Percentiles rank a stretch among this genome's conserved stretches.
Conservation (phyloP, 2,329 filamentous ascomycete species). For the Fusarium sambucinum region DNA sequence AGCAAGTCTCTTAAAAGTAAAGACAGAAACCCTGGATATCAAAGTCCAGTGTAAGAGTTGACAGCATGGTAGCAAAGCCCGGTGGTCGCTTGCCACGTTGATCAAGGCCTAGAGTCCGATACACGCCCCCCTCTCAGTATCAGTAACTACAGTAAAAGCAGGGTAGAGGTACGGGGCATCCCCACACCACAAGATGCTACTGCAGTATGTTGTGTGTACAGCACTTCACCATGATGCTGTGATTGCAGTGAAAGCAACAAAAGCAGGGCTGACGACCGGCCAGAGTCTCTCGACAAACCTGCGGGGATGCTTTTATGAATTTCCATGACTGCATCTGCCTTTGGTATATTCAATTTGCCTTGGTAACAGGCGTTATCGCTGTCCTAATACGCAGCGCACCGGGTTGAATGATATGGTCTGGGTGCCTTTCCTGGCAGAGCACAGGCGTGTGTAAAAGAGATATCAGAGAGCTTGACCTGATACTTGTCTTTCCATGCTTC, state of each 20-base stretch:
- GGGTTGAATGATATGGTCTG: conserved; percentile 26
- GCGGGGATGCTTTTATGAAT: conserved; percentile 31
- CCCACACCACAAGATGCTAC: conserved; percentile 45
- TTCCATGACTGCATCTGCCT: conserved; percentile 31
- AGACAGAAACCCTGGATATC: conserved; percentile 8
- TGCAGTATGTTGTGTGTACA: conserved; percentile 37
- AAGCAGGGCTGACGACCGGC: conserved; percentile 39
- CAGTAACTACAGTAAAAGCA: conserved; percentile 36
- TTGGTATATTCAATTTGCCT: conserved; percentile 32
- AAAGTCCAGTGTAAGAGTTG: conserved; percentile 6
- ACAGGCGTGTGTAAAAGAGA: not conserved
- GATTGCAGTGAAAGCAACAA: conserved; percentile 32
- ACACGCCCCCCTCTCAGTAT: conserved; percentile 40
- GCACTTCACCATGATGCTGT: conserved; percentile 37
- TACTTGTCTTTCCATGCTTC: not conserved
- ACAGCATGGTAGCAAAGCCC: conserved; percentile 28
- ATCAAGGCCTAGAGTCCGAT: conserved; percentile 43
- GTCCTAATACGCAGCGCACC: conserved; percentile 22
- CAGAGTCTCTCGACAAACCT: conserved; percentile 35
- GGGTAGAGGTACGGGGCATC: conserved; percentile 39
- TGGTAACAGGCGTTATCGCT: conserved; percentile 29
- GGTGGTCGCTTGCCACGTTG: conserved; percentile 53
- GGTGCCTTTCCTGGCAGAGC: conserved; percentile 3
- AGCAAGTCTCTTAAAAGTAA: conserved; percentile 6
- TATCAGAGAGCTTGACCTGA: not conserved